Base-by-base conservation (phyloP, 208 protist species). In the Trypanosoma vivax region DNA sequence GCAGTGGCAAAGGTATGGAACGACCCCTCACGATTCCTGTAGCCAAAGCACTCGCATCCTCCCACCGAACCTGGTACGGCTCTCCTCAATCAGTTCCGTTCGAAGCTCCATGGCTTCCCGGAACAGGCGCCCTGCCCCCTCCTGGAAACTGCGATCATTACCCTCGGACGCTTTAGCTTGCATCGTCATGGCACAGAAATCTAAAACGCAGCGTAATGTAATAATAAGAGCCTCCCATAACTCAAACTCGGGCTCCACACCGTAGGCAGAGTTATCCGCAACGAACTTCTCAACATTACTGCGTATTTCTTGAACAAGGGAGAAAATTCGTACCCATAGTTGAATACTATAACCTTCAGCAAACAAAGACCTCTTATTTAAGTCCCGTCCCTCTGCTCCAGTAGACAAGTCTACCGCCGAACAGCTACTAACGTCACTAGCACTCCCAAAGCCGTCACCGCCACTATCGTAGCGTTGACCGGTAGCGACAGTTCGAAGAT, bases 31-130 rank as follows among this genome's bases (percentile, higher is more conserved):
- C 0, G 66, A 60, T 34, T 93, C 85, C 51, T 93, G 85, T 3
- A 93, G 77, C 85, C 85, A 93, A 30, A 93, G 54, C 28, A 93
- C 76, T 28, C 80, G 66, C 73, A 93, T 82, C 4, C 82, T 65
- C 6, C 81, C 81, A n/a, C 61, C 59, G 39, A 93, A 93, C 29
- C 85, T 69, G 5, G 71, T 85, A 11, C 70, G 65, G 33, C 68
- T 80, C 58, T 93, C 79, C 60, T 90, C 85, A 48, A 93, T 68
- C 13, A 93, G 43, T 58, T 76, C 50, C 21, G 43, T 49, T 2
- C 85, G 78, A 43, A 93, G 53, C 46, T 62, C 63, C 45, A 79
- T 75, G 4, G 75, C 73, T 13, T 73, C 63, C 19, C 70, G 31
- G 37, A 90, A 93, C 14, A 93, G 60, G 21, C 42, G 31, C 48